Conservation (phyloP, 257 asterid genomes). For the Rauvolfia tetraphylla region DNA sequence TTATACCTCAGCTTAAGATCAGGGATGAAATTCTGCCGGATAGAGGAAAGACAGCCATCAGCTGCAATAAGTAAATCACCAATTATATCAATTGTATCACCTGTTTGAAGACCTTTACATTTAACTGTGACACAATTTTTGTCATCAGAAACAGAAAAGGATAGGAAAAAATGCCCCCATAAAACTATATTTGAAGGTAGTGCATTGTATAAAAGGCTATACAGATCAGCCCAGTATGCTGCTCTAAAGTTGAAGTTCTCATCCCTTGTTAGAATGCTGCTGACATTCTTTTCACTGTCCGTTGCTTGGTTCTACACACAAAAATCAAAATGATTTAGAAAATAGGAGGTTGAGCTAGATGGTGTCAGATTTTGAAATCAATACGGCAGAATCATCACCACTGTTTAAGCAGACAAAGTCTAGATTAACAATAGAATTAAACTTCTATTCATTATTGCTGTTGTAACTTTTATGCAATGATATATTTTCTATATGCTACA, state of each 20-base stretch:
- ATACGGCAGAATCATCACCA: not conserved
- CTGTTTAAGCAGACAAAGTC: not conserved
- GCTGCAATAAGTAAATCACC: conserved; percentile 77
- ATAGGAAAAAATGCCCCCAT: conserved; percentile 61
- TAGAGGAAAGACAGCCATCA: conserved; percentile 69
- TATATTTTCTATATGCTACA: not conserved
- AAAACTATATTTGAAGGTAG: conserved; percentile 44
- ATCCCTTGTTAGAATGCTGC: conserved; percentile 56
- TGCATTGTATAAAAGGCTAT: conserved; percentile 51
- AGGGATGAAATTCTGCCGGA: conserved; percentile 59
- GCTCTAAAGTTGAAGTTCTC: conserved; percentile 72
- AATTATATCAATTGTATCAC: conserved; percentile 35
- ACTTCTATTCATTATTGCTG: not conserved
- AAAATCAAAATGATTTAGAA: not conserved
- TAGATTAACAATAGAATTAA: not conserved
- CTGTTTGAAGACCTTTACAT: conserved; percentile 42
- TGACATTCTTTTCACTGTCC: conserved; percentile 45
- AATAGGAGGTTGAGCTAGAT: not conserved
- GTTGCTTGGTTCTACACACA: conserved; percentile 56
- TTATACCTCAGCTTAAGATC: conserved; percentile 62
- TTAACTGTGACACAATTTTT: conserved; percentile 36
- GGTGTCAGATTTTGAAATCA: not conserved
- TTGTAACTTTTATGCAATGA: too few species aligned
- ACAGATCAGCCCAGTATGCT: conserved; percentile 83
- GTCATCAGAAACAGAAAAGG: conserved; percentile 40